Conservation (phyloP, 169 alveolate species). For the Toxoplasma gondii region DNA sequence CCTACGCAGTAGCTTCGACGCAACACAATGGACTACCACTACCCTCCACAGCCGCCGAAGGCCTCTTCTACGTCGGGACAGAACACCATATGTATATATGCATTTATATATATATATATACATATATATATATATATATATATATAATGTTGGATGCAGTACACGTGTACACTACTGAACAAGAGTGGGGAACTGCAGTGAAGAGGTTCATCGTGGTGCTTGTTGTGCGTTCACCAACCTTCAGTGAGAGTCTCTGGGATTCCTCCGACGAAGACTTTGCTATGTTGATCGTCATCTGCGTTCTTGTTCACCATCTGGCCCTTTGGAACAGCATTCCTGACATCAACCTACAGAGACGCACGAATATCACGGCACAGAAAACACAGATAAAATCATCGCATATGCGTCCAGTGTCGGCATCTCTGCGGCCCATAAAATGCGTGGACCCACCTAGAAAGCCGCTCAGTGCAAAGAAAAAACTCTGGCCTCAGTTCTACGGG, state of each 20-base stretch:
- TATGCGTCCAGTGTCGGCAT: no score
- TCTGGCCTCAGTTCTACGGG: no score
- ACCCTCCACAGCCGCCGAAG: no score
- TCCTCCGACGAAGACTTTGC: constrained; percentile 24
- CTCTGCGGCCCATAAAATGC: no score
- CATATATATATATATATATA: not conserved
- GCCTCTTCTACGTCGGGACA: no score
- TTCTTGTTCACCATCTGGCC: not conserved
- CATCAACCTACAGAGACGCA: not conserved
- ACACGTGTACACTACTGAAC: no score
- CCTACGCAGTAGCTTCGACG: no score
- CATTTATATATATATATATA: not conserved
- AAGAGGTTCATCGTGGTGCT: not conserved
- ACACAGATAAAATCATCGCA: not conserved
- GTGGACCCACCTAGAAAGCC: no score
- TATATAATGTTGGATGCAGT: not conserved
- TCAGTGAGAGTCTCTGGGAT: constrained; percentile 19
- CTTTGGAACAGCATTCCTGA: constrained; percentile 2
- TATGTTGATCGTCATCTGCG: constrained; percentile 5
- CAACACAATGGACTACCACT: no score
- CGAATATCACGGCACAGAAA: not conserved
- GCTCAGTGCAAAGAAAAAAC: no score
- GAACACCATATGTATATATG: not conserved
- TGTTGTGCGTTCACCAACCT: not conserved
- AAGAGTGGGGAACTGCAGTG: not conserved